Evolutionary conservation across 805 yeast species (phyloP).

Genomic region (Saccharomycopsis capsularis): DNA sequence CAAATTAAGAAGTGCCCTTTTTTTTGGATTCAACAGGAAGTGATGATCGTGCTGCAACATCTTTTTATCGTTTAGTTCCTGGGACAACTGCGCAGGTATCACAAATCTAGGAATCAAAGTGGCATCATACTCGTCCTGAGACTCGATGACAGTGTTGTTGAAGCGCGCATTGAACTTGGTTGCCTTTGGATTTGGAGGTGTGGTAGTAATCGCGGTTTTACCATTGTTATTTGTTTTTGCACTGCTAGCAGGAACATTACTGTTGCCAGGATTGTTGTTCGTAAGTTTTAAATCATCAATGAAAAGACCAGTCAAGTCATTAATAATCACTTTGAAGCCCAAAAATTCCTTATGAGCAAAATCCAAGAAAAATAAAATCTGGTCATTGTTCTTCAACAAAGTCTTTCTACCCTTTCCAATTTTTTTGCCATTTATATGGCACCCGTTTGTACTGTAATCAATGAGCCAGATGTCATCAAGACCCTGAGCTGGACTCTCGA

Average conservation of each 20-base stretch:
- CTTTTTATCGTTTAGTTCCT: neutral
- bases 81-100: slow-evolving; percentile 3
- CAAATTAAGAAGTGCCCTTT: neutral
- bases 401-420: slow-evolving; percentile 59
- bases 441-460: slow-evolving; percentile 75
- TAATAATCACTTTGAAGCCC: slow-evolving; percentile 45
- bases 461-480: slow-evolving; percentile 72
- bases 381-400: slow-evolving; percentile 58
- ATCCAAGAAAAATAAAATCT: slow-evolving; percentile 60
- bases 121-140: slow-evolving; percentile 17
- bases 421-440: slow-evolving; percentile 55
- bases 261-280: neutral
- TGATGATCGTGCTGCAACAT: no score
- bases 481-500: slow-evolving; percentile 68
- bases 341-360: slow-evolving; percentile 42
- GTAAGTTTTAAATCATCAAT: slow-evolving; percentile 32
- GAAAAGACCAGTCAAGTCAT: slow-evolving; percentile 60
- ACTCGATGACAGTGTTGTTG: slow-evolving; percentile 13
- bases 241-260: neutral
- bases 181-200: neutral
- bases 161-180: neutral
- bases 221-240: neutral
- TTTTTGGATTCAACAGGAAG: no score
- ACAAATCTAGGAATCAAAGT: slow-evolving; percentile 10
- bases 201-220: neutral